phyloP scores from a whole-genome alignment of 2,329 filamentous ascomycete species.

The Claviceps maximensis region DNA sequence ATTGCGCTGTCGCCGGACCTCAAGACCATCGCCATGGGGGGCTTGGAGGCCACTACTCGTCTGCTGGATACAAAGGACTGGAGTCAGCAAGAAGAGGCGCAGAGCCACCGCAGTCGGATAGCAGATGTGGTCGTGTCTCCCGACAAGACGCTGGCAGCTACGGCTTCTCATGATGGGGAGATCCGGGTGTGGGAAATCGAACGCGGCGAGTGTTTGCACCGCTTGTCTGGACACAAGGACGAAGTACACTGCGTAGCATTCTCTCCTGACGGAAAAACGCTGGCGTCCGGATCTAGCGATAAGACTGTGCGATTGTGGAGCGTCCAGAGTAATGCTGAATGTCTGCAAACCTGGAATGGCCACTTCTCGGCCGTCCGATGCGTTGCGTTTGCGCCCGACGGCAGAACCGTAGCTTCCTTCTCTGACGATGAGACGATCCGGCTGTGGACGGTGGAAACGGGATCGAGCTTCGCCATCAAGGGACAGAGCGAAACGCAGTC shows the following conservation, averaged over 20 bases:
- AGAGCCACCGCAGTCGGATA: slow-evolving; percentile 7
- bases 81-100: slow-evolving; percentile 3
- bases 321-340: slow-evolving; percentile 1
- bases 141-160: slow-evolving; percentile 5
- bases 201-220: slow-evolving; percentile 3
- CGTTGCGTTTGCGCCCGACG: slow-evolving; percentile 11
- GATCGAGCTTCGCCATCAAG: slow-evolving; percentile 9
- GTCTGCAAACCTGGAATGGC: slow-evolving; percentile 10
- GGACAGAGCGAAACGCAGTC: slow-evolving; percentile 7
- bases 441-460: slow-evolving; percentile 8
- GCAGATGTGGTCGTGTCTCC: slow-evolving; percentile 6
- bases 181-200: slow-evolving; percentile 7
- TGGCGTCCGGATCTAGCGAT: slow-evolving; percentile 6
- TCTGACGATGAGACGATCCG: slow-evolving; percentile 8
- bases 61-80: slow-evolving; percentile 7
- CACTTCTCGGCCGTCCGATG: slow-evolving; percentile 6
- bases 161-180: slow-evolving; percentile 6
- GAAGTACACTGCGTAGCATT: slow-evolving; percentile 4
- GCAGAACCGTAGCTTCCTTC: slow-evolving; percentile 10
- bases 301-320: slow-evolving; percentile 6
- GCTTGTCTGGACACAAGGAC: slow-evolving; percentile 4
- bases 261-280: slow-evolving; percentile 4
- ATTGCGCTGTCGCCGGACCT: slow-evolving; percentile 8
- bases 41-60: slow-evolving; percentile 6
- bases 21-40: slow-evolving; percentile 7